These are phyloP conservation scores for Penicillium odoratum DNA, from an alignment of 495 filamentous ascomycete genomes.

Conservation along the genomic window DNA sequence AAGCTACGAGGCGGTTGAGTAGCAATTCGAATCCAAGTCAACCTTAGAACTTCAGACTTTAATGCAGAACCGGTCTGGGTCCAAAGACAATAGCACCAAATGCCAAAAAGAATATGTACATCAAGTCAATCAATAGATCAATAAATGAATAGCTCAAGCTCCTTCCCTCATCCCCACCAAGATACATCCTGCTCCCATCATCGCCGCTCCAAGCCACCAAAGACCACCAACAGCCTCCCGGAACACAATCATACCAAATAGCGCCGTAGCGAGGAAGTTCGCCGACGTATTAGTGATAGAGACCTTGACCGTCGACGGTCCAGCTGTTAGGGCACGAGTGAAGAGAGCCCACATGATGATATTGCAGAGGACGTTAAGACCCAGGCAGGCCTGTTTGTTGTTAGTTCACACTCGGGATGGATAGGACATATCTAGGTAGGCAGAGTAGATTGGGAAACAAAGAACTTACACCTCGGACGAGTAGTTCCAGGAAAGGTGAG, in stretches of 20 bases:
- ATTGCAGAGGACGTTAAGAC: conserved; percentile 85
- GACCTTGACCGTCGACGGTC: conserved; percentile 83
- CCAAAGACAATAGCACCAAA: no score
- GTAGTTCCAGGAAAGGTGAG: conserved; percentile 61
- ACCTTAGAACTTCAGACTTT: no score
- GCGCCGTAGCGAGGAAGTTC: conserved; percentile 88
- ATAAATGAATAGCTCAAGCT: conserved; percentile 14
- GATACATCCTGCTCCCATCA: conserved; percentile 88
- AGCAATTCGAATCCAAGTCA: no score
- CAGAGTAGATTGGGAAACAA: neutral
- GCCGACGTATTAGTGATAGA: conserved; percentile 89
- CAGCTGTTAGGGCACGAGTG: conserved; percentile 78
- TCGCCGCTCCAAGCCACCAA: conserved; percentile 85
- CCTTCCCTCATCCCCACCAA: conserved; percentile 83
- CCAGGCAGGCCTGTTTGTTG: conserved; percentile 72
- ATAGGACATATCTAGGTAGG: neutral
- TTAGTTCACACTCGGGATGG: neutral
- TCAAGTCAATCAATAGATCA: neutral
- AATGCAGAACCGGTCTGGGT: no score
- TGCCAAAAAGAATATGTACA: no score
- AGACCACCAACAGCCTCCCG: conserved; percentile 67
- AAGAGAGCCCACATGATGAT: conserved; percentile 90
- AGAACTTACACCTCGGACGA: conserved; percentile 65
- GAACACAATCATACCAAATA: conserved; percentile 78
- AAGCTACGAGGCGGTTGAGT: no score